Evolutionary conservation across 768 basidiomycete genomes (phyloP), one percentile per base, ranked within the genome.

Genomic region (Hygrocybe punicea): DNA sequence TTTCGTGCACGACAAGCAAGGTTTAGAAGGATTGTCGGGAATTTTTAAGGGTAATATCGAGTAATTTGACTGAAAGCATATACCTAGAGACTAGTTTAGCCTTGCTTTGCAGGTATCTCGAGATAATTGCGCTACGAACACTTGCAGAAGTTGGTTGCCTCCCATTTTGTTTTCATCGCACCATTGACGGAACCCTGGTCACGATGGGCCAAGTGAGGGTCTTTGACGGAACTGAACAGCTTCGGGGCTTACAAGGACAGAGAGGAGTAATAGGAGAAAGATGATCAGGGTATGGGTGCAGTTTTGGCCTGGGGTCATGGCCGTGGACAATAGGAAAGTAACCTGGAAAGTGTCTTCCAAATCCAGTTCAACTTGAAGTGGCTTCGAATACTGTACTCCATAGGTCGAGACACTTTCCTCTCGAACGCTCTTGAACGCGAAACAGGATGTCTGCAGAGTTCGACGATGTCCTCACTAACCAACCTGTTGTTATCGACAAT

Each of bases 401-500:
- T n/a, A n/a, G n/a, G n/a, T 39, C 36, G 9, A n/a, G n/a, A 39
- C n/a, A 9, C 11, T 17, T 52, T 24, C 47, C 14, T 23, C 24
- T 8, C 4, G 47, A 19, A 13, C 42, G 16, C 24, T 19, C 13
- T 24, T 21, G 4, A 51, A 21, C 29, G 45, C 46, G 17, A 44
- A 21, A 21, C 14, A 51, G n/a, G 17, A 93, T 93, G 91, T 86
- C 87, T 60, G 82, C 86, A 54, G 91, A 93, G 76, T 93, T 85
- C 73, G 91, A 93, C 71, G 91, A 93, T 70, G 91, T 93, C 63
- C 83, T 97, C 71, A 96, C 95, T 57, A 98, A 98, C 77, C 96
- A 98, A 74, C 96, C 96, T 5, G 94, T 98, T 57, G 96, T 98
- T 62, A 97, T 98, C 67, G 96, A 98, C 80, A 98, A 98, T 77